These are phyloP conservation scores for Trichoderma aggressivum DNA, from an alignment of 2,329 filamentous ascomycete species.

Conservation along the genomic window DNA sequence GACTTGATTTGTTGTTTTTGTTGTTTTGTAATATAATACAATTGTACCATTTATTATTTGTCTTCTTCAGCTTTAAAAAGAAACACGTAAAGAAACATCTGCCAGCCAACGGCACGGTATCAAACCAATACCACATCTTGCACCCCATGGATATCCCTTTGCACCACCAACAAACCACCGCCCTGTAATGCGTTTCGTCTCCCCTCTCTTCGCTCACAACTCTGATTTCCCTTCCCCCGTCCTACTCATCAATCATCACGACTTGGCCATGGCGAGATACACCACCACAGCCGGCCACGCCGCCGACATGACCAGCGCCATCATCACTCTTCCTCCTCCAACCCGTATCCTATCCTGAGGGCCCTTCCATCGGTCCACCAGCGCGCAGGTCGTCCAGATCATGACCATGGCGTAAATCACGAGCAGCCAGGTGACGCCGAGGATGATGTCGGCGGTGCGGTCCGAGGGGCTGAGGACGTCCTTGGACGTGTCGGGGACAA, in stretches of 20 bases:
- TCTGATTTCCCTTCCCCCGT: neutral
- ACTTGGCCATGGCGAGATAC: slow-evolving; percentile 30
- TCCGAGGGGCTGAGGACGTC: slow-evolving; percentile 34
- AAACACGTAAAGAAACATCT: neutral
- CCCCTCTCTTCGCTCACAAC: neutral
- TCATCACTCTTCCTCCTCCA: slow-evolving; percentile 29
- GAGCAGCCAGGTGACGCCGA: slow-evolving; percentile 35
- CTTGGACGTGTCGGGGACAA: slow-evolving; percentile 38
- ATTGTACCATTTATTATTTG: slow-evolving; percentile 6
- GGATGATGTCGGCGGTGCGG: slow-evolving; percentile 29
- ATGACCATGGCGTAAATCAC: slow-evolving; percentile 39
- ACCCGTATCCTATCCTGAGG: slow-evolving; percentile 34
- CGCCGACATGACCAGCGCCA: slow-evolving; percentile 33
- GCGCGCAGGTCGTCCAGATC: slow-evolving; percentile 41
- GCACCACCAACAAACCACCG: neutral
- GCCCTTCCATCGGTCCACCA: slow-evolving; percentile 43
- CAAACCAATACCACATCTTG: slow-evolving; percentile 5
- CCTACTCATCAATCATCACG: neutral
- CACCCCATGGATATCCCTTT: neutral
- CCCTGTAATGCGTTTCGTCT: neutral
- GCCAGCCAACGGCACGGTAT: slow-evolving; percentile 7
- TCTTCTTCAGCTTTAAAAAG: neutral
- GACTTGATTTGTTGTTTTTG: neutral
- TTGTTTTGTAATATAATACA: neutral
- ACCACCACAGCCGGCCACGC: slow-evolving; percentile 37